A percentile compares a stretch with the other conserved stretches of the same genome.
Conservation (phyloP, 2,329 filamentous ascomycete genomes). For the Lachnellula cervina region DNA sequence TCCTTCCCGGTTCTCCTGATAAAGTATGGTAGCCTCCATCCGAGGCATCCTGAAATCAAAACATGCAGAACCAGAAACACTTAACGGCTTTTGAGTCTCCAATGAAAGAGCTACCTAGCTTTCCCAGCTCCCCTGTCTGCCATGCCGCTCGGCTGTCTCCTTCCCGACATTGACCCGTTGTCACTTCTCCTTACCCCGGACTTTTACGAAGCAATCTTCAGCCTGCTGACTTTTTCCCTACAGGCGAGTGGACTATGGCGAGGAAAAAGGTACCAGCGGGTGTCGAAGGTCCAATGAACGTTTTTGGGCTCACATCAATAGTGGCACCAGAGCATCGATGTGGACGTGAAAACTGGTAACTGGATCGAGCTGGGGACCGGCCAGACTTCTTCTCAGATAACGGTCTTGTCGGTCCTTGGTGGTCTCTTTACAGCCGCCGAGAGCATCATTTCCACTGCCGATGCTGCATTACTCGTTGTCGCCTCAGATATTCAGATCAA, state of each 20-base stretch:
- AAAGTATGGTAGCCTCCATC: neutral
- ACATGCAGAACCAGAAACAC: neutral
- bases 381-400: neutral
- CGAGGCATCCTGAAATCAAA: neutral
- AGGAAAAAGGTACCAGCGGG: neutral
- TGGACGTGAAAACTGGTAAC: neutral
- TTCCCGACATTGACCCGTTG: constrained; percentile 3
- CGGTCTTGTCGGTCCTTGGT: neutral
- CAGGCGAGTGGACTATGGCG: neutral
- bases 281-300: neutral
- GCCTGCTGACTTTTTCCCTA: constrained; percentile 1
- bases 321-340: neutral
- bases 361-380: neutral
- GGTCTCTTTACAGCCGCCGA: neutral
- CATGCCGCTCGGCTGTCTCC: neutral
- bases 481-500: neutral
- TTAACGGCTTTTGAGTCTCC: neutral
- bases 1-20: neutral
- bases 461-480: neutral
- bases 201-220: constrained; percentile 2
- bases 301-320: neutral
- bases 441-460: neutral
- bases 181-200: constrained; percentile 2
- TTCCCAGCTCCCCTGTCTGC: neutral
- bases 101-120: neutral